Percentiles rank a stretch among this genome's conserved stretches.
These are phyloP conservation scores for Phoenix dactylifera DNA, from an alignment of 176 grass and related monocot species.

Conservation along the genomic window DNA sequence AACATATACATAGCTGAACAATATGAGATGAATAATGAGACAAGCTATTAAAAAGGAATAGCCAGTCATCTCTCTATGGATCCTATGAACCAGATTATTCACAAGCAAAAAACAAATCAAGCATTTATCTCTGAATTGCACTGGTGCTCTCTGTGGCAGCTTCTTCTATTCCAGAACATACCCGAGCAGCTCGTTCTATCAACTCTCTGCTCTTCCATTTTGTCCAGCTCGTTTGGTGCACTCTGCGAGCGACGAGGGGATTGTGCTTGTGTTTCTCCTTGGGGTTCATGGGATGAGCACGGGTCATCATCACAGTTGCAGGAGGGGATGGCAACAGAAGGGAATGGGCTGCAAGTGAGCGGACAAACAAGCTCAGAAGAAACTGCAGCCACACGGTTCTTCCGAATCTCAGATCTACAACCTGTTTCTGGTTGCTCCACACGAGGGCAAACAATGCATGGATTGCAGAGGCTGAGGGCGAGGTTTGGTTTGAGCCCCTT, in stretches of 20 bases:
- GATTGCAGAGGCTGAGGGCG: constrained; percentile 68
- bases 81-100: constrained; percentile 27
- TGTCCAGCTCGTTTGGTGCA: constrained; percentile 35
- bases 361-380: constrained; percentile 83
- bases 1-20: constrained; percentile 27
- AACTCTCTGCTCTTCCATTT: constrained; percentile 45
- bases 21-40: constrained; percentile 17
- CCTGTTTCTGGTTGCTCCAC: constrained; percentile 40
- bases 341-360: constrained; percentile 71
- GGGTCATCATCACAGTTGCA: constrained; percentile 64
- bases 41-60: not conserved
- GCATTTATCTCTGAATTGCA: constrained; percentile 86
- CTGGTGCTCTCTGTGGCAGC: constrained; percentile 90
- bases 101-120: constrained; percentile 36
- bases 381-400: constrained; percentile 61
- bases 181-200: constrained; percentile 69
- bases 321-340: constrained; percentile 40
- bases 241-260: constrained; percentile 34
- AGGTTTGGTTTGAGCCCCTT: constrained; percentile 65
- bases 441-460: constrained; percentile 60
- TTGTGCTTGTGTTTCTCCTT: constrained; percentile 33
- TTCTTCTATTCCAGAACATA: constrained; percentile 87
- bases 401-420: constrained; percentile 58
- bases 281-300: constrained; percentile 32
- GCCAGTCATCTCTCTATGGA: not conserved